Conservation (phyloP, 495 filamentous ascomycete species). For the Beverwykella pulmonaria region DNA sequence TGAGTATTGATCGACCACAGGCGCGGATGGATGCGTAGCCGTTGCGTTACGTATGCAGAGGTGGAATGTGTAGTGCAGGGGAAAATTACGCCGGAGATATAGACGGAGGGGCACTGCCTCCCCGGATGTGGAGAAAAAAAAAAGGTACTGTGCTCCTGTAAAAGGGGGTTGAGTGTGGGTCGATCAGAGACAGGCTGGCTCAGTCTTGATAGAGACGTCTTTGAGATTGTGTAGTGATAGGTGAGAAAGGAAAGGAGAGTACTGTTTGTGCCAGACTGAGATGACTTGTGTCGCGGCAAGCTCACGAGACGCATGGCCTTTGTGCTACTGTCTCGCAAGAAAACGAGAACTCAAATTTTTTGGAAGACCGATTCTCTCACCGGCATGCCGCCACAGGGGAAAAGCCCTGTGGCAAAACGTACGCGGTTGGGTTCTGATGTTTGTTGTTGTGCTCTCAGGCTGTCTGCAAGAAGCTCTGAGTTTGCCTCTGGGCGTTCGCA, state of each 20-base stretch:
- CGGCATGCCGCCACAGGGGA: too few species aligned
- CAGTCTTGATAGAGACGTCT: not conserved
- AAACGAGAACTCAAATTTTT: too few species aligned
- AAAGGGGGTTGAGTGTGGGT: not conserved
- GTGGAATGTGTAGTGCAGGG: slow-evolving; percentile 30
- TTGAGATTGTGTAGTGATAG: not conserved
- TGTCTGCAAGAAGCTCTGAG: too few species aligned
- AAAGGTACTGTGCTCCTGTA: not conserved
- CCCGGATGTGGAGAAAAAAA: not conserved
- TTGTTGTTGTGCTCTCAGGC: too few species aligned
- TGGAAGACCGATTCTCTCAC: too few species aligned
- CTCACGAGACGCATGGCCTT: too few species aligned
- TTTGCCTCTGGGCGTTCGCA: too few species aligned
- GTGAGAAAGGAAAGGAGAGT: too few species aligned
- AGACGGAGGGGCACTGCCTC: not conserved
- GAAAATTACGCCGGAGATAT: not conserved
- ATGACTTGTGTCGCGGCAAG: too few species aligned
- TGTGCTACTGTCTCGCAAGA: too few species aligned
- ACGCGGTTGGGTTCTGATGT: too few species aligned
- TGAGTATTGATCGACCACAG: not conserved
- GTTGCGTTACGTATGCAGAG: slow-evolving; percentile 25
- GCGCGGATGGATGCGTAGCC: slow-evolving; percentile 18
- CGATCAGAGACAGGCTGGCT: not conserved
- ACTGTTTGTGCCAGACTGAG: too few species aligned
- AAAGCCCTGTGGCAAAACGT: not conserved